Percentiles rank a stretch among this genome's conserved stretches.
These are phyloP conservation scores for Cruciata laevipes DNA, from an alignment of 257 asterid species.

Conservation along the genomic window DNA sequence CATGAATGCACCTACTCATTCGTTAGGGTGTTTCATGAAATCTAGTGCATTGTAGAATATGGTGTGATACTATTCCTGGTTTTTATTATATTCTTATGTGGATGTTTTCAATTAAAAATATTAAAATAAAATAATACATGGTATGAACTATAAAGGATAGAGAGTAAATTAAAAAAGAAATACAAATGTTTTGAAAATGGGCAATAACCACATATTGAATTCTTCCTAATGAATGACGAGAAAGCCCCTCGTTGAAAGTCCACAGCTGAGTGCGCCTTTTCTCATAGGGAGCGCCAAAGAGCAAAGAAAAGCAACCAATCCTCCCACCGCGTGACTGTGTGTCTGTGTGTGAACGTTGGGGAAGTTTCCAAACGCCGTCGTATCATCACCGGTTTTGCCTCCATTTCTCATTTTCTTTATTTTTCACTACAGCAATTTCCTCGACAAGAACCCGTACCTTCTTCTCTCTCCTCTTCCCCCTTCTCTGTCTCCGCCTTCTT, in stretches of 20 bases:
- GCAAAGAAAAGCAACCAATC: conserved; percentile 5
- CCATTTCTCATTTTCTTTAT: neutral
- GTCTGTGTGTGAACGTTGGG: conserved; percentile 1
- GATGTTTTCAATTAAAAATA: too few relatives aligned
- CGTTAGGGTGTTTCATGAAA: too few relatives aligned
- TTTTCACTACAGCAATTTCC: neutral
- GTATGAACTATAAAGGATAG: too few relatives aligned
- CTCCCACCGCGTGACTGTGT: conserved; percentile 21
- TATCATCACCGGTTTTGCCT: neutral
- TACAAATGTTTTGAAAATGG: neutral
- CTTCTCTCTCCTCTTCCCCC: neutral
- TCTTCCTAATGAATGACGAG: neutral
- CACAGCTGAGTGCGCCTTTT: conserved; percentile 1
- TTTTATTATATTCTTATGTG: too few relatives aligned
- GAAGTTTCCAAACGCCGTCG: conserved; percentile 15
- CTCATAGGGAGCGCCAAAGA: neutral
- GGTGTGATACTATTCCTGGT: too few relatives aligned
- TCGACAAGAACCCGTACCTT: conserved; percentile 17
- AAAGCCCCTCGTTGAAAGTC: conserved; percentile 11
- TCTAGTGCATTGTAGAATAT: too few relatives aligned
- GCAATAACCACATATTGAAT: neutral
- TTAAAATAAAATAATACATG: too few relatives aligned
- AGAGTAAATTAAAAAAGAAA: too few relatives aligned
- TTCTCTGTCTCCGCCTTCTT: conserved; percentile 30
- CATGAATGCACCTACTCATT: too few relatives aligned